phyloP scores from a whole-genome alignment of 306 rosid genomes.

The Cicer judaicum region DNA sequence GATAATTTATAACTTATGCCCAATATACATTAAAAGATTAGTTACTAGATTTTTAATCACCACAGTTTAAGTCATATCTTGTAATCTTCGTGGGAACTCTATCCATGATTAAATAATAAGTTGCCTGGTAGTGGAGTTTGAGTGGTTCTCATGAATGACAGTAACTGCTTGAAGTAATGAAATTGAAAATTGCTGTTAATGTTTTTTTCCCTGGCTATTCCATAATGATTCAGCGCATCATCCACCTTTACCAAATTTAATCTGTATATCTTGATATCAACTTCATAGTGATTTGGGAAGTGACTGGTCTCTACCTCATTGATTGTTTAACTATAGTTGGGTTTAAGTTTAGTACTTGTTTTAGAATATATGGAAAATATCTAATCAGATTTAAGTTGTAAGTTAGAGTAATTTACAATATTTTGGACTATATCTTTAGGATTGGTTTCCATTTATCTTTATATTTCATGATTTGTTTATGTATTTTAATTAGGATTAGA shows the following conservation, averaged over 20 bases:
- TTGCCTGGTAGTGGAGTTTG: background rate
- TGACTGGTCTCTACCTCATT: background rate
- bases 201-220: background rate
- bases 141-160: background rate
- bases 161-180: background rate
- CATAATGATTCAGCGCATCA: background rate
- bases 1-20: background rate
- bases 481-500: background rate
- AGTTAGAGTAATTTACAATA: constrained; percentile 7
- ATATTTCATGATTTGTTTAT: background rate
- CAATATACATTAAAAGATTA: background rate
- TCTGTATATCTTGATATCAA: constrained; percentile 13
- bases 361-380: background rate
- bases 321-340: background rate
- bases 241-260: constrained; percentile 13
- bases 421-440: background rate
- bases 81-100: background rate
- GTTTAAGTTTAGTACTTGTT: background rate
- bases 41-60: background rate
- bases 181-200: constrained; percentile 18
- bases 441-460: constrained; percentile 1
- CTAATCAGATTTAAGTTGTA: background rate
- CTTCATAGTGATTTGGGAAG: constrained; percentile 13
- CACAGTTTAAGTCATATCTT: background rate
- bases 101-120: background rate